Evolutionary conservation across 805 yeast genomes (phyloP).

Genomic region (Cyberlindnera saturnus): DNA sequence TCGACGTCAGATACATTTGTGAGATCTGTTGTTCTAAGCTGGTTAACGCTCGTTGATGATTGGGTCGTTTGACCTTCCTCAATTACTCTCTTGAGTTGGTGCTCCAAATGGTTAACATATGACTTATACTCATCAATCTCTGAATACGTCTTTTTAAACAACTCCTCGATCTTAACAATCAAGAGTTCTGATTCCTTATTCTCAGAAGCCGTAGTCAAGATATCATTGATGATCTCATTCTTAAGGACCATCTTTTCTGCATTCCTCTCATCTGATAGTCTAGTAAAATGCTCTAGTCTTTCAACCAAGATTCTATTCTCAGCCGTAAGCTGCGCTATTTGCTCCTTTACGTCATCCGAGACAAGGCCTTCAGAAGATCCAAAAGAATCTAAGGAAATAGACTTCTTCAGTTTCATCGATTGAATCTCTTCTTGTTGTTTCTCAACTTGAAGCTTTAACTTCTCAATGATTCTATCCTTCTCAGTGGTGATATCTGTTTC

Average conservation of each 20-base stretch:
- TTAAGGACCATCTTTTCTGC: conserved; percentile 49
- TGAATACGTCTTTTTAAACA: conserved; percentile 38
- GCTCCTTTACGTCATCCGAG: conserved; percentile 23
- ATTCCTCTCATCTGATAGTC: conserved; percentile 55
- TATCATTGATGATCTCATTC: conserved; percentile 53
- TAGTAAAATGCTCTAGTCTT: conserved; percentile 60
- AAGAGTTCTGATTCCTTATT: conserved; percentile 32
- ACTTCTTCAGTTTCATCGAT: conserved; percentile 24
- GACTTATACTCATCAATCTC: conserved; percentile 56
- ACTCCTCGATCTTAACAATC: conserved; percentile 38
- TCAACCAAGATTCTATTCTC: conserved; percentile 64
- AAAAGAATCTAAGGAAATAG: conserved; percentile 2
- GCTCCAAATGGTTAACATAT: conserved; percentile 55
- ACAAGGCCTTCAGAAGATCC: conserved; percentile 4
- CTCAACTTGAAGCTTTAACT: conserved; percentile 54
- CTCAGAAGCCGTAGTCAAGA: conserved; percentile 33
- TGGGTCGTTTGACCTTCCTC: background rate
- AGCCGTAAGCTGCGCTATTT: conserved; percentile 41
- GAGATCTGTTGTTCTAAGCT: conserved; percentile 9
- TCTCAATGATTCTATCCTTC: conserved; percentile 47
- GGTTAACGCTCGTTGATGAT: background rate
- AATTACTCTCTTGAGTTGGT: conserved; percentile 33
- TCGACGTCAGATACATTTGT: conserved; percentile 18
- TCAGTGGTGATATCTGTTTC: conserved; percentile 33
- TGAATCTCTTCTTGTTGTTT: conserved; percentile 50